Conservation (phyloP, 2,329 filamentous ascomycete genomes). For the Pseudopithomyces chartarum region DNA sequence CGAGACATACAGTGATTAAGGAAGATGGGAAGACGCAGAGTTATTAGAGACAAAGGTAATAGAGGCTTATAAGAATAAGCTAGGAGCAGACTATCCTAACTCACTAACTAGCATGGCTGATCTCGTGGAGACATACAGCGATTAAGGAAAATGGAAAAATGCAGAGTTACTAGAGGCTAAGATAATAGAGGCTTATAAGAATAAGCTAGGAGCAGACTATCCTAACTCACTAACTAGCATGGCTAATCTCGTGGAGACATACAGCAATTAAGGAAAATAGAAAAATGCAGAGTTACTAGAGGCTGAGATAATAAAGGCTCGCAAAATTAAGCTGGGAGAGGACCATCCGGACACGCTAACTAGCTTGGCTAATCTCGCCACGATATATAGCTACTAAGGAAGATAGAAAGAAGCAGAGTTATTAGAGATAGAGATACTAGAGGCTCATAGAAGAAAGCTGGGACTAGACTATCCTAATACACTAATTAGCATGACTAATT, state of each 20-base stretch:
- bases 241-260: background rate
- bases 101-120: conserved; percentile 1
- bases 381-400: conserved; percentile 2
- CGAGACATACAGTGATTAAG: conserved; percentile 3
- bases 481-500: background rate
- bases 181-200: conserved; percentile 20
- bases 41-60: background rate
- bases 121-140: background rate
- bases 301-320: background rate
- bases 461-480: too few relatives aligned
- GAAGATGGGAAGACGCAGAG: background rate
- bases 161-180: conserved; percentile 9
- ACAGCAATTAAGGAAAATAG: background rate
- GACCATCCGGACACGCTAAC: conserved; percentile 13
- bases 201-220: background rate
- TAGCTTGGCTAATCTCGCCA: conserved; percentile 13
- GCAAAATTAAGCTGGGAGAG: background rate
- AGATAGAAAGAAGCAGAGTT: background rate
- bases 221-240: background rate
- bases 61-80: background rate
- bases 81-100: background rate
- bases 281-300: background rate
- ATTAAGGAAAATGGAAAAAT: background rate
- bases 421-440: background rate
- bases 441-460: background rate